Conservation (phyloP, 1,284 basidiomycete genomes). For the Puccinia brachypodii region DNA sequence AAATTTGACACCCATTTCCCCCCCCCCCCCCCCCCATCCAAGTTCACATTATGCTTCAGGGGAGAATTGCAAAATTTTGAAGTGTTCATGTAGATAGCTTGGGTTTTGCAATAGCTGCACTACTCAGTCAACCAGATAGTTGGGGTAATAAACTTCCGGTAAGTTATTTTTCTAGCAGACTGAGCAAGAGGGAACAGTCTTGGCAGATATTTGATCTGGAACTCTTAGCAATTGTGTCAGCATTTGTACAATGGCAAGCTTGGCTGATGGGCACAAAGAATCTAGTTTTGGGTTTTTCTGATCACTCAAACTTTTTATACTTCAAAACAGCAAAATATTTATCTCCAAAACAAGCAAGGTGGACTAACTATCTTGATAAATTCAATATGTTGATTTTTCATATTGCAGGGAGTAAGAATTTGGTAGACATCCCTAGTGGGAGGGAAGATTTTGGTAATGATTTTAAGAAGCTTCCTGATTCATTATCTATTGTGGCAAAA, state of each 20-base stretch:
- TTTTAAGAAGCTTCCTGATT: background rate
- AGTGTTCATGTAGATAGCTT: slow-evolving; percentile 38
- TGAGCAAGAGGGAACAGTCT: background rate
- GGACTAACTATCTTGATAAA: background rate
- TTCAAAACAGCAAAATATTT: background rate
- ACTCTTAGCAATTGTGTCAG: background rate
- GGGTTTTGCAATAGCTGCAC: slow-evolving; percentile 11
- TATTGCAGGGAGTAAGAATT: background rate
- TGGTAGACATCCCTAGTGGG: background rate
- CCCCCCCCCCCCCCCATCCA: too few relatives aligned
- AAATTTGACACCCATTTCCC: too few relatives aligned
- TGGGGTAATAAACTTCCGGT: background rate
- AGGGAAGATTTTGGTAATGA: background rate
- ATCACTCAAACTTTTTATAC: slow-evolving; percentile 31
- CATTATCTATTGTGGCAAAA: background rate
- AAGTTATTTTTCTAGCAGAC: slow-evolving; percentile 22
- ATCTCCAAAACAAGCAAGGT: slow-evolving; percentile 5
- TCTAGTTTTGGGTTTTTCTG: slow-evolving; percentile 21
- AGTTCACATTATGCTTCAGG: too few relatives aligned
- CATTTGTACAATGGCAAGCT: slow-evolving; percentile 22
- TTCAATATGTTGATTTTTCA: slow-evolving; percentile 25
- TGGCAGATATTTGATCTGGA: slow-evolving; percentile 25
- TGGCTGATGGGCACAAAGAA: slow-evolving; percentile 12
- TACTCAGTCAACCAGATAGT: slow-evolving; percentile 16
- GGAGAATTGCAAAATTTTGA: too few relatives aligned